phyloP scores from a whole-genome alignment of 2,329 filamentous ascomycete genomes.

The Eutypella sp. region DNA sequence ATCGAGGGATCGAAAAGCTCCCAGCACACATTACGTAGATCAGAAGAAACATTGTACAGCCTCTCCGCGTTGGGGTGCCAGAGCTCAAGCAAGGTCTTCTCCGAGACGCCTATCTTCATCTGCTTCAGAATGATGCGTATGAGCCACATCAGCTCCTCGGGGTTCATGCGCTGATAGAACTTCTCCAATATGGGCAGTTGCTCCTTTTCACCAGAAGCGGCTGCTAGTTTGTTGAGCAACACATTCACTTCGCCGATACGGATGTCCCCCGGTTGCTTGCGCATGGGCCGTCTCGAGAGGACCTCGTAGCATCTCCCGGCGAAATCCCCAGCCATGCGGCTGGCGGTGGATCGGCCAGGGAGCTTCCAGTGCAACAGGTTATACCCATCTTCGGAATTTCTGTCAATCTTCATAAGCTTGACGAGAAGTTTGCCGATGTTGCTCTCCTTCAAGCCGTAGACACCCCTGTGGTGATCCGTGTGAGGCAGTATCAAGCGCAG shows the following conservation, averaged over 20 bases:
- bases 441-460: conserved; percentile 93
- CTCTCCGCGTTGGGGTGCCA: conserved; percentile 76
- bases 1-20: conserved; percentile 72
- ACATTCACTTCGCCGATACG: conserved; percentile 86
- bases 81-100: conserved; percentile 79
- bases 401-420: conserved; percentile 86
- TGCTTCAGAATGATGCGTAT: conserved; percentile 87
- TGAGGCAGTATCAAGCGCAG: conserved; percentile 87
- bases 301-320: conserved; percentile 84
- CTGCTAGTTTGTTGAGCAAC: conserved; percentile 72
- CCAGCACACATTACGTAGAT: conserved; percentile 88
- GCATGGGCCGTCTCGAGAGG: conserved; percentile 76
- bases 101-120: conserved; percentile 70
- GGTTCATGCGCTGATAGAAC: conserved; percentile 88
- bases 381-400: conserved; percentile 81
- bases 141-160: conserved; percentile 90
- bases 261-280: conserved; percentile 69
- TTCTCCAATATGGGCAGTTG: conserved; percentile 75
- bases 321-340: conserved; percentile 80
- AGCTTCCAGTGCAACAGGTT: conserved; percentile 89
- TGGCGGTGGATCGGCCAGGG: conserved; percentile 61
- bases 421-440: conserved; percentile 86
- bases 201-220: conserved; percentile 72
- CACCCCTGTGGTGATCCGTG: conserved; percentile 84
- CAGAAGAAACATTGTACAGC: conserved; percentile 87